Base-by-base conservation (phyloP, 2,329 filamentous ascomycete genomes). In the Fusarium anguioides region DNA sequence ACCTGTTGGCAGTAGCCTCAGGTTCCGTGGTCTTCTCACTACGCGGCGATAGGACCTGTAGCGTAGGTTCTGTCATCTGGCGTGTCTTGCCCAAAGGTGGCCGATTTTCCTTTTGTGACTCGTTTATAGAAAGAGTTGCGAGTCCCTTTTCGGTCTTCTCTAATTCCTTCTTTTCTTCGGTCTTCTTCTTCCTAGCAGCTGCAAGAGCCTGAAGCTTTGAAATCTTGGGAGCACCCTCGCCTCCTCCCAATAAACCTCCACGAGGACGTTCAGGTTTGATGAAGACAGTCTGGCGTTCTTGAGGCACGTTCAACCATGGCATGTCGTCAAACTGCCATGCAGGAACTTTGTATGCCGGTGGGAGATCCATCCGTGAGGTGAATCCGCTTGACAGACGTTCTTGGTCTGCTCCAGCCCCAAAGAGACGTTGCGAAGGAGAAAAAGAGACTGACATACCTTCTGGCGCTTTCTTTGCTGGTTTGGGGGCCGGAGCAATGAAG, bases 121-220 rank as follows among this genome's bases (percentile, higher is more conserved):
- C 74, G 17, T 71, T 65, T 33, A 80, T 66, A 3, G 78, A 76
- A 10, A 80, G 70, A 10, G 73, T 72, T 42, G 72, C 69, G 9
- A 80, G 61, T 18, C 71, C 74, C 26, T 62, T 70, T 54, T 75
- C 72, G 12, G 73, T 48, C n/a, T 71, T 72, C 5, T 59, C 21
- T 6, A 69, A 45, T n/a, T 73, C 76, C 47, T 77, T 81, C 70
- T 86, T 89, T 36, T 90, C 89, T 27, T 89, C 89, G 15, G 89
- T 89, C 77, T 94, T 97, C 79, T 92, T 94, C 76, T 94, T 94
- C 26, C 94, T 86, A 52, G 92, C 91, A 31, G 93, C 93, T 49
- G 95, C 94, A 39, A 99, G 82, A 45, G 93, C 93, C 72, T 97
- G 95, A 42, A 99, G 83, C 74, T 99, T 99, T 7, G 95, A 97